Evolutionary conservation across 495 filamentous ascomycete species (phyloP), one percentile per base, ranked within the genome.

Genomic region (Cercophora newfieldiana): DNA sequence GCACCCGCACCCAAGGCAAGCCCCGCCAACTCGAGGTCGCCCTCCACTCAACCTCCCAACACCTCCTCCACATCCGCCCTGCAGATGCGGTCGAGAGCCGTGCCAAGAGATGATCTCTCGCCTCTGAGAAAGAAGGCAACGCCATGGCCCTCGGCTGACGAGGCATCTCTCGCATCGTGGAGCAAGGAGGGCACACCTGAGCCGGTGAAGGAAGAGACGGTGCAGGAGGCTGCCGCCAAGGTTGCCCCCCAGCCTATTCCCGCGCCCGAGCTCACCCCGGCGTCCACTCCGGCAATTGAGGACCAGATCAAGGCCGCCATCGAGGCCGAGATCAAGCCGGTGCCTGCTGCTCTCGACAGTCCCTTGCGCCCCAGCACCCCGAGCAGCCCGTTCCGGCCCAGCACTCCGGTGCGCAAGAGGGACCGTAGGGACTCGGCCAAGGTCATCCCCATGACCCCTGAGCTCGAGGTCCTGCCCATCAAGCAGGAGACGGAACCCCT

Each of bases 371-470:
- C 30, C 30, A 33, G 30, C 25, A 37, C 54, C 19, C 60, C n/a
- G 18, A 24, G 16, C 19, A 63, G 49, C 50, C 26, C 28, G 7
- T 56, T 10, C 8, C 29, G 56, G 8, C 48, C 61, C n/a, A 61
- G 4, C 21, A 37, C 30, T 7, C 28, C 61, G 18, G 47, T 59
- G 0, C 24, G 29, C 19, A 63, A 55, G 51, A 60, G 63, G 24
- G 72, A 72, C 24, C 49, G 74, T 21, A 66, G 67, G 33, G 74
- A 74, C 59, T 74, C 74, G 7, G 72, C 66, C 62, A 75, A 74
- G 68, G 56, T 59, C 16, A 65, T 75, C 51, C 66, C 68, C 37
- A 18, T 68, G 57, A 68, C 69, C 22, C 63, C 64, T 22, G 68
- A 67, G 30, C 53, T 66, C 25, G 60, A 68, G 18, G 61, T 60